Evolutionary conservation across 805 yeast genomes (phyloP), one percentile per base, ranked within the genome.

Genomic region (Nakazawaea holstii): DNA sequence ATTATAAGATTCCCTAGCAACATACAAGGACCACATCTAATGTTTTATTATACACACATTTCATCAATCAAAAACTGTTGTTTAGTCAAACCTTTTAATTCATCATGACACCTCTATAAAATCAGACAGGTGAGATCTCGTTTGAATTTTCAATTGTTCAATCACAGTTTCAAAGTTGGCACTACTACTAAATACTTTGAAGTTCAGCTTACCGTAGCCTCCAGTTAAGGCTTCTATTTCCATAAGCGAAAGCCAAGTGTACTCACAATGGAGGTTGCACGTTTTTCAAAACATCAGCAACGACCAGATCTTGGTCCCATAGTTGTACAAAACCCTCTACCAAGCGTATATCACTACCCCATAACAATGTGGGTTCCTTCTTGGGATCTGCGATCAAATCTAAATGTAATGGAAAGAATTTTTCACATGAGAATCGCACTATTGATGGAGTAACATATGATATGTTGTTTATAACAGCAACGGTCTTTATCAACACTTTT

Each of bases 311-410:
- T 0, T 70, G 70, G 43, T 70, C 73, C 70, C 82, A 72, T 39
- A 66, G 65, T 32, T 57, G 57, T 52, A 76, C 55, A 58, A 79
- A 59, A 43, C 67, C 69, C 15, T 60, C 57, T 4, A 73, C 67
- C 14, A 77, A 49, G 9, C 57, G 64, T 11, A 64, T 50, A 51
- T 80, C 83, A 39, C 84, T 73, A 1, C 87, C 87, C 62, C 79
- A 82, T 38, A 69, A 62, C 30, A 79, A 55, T 2, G 79, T 66
- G 0, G 81, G 73, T 53, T 82, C 87, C 26, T 74, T 68, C 14
- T 63, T 62, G 0, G 78, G 64, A 2, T 56, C 49, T 2, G 67
- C 53, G 17, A 77, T 46, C 28, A 65, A 33, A 8, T 59, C 60
- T 6, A 82, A 61, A 39, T 72, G 69, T 35, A 76, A 58, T 0